A percentile compares a stretch with the other conserved stretches of the same genome.
These are phyloP conservation scores for Phyllosticta citriasiana DNA, from an alignment of 2,329 filamentous ascomycete species.

Conservation along the genomic window DNA sequence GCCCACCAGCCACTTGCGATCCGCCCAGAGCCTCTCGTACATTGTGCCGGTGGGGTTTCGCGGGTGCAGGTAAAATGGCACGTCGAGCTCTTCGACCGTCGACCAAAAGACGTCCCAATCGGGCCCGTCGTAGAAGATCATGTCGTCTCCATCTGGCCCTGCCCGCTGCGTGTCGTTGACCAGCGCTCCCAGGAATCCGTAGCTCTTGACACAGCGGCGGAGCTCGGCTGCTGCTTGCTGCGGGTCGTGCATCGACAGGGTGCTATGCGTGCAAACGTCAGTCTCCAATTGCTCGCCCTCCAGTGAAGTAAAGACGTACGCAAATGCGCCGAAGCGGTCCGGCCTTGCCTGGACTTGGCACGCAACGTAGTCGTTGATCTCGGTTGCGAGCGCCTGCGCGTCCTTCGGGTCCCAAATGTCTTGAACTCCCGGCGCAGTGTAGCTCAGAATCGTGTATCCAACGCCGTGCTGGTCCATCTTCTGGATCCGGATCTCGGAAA, in stretches of 20 bases:
- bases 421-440: conserved; percentile 40
- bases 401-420: conserved; percentile 36
- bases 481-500: conserved; percentile 30
- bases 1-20: conserved; percentile 20
- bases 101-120: conserved; percentile 25
- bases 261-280: conserved; percentile 7
- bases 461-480: conserved; percentile 37
- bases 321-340: conserved; percentile 37
- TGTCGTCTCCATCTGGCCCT: conserved; percentile 20
- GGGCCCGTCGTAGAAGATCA: conserved; percentile 24
- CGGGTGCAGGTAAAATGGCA: conserved; percentile 26
- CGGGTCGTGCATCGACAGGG: conserved; percentile 25
- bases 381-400: conserved; percentile 34
- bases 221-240: conserved; percentile 22
- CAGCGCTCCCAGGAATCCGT: conserved; percentile 53
- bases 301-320: conserved; percentile 12
- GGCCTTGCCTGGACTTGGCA: conserved; percentile 32
- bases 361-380: conserved; percentile 39
- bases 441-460: conserved; percentile 39
- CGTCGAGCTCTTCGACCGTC: conserved; percentile 22
- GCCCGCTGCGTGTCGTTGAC: conserved; percentile 32
- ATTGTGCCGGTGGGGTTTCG: conserved; percentile 21
- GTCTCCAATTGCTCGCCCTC: background rate
- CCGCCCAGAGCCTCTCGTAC: conserved; percentile 20
- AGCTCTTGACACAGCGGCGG: conserved; percentile 20